phyloP scores from a whole-genome alignment of 192 early-diverging fungal species.

The Backusella parvicylindrica region DNA sequence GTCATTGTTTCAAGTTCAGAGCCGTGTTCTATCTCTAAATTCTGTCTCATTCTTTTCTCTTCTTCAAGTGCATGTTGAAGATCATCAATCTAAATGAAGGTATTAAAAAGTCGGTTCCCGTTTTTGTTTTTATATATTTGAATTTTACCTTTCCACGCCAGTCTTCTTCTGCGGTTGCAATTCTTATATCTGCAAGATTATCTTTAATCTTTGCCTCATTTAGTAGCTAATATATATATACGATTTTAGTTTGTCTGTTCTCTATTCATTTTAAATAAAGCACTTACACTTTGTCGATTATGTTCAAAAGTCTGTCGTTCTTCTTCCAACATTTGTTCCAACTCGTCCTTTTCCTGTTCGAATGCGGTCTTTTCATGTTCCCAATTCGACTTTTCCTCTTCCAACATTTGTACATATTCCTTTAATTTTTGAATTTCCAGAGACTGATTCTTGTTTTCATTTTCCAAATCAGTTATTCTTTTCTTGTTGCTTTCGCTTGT shows the following conservation, averaged over 20 bases:
- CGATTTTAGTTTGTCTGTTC: not conserved
- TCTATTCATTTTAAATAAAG: not conserved
- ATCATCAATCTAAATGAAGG: not conserved
- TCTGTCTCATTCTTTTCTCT: not conserved
- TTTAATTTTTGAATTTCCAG: constrained; percentile 2
- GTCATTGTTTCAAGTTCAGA: not conserved
- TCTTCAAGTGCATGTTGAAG: not conserved
- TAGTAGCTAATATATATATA: constrained; percentile 27
- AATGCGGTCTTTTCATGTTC: not conserved
- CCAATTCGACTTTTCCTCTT: not conserved
- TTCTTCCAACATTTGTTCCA: constrained; percentile 28
- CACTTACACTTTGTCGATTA: constrained; percentile 29
- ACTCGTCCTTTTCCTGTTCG: constrained; percentile 15
- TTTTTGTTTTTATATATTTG: not conserved
- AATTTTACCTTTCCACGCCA: constrained; percentile 18
- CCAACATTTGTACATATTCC: not conserved
- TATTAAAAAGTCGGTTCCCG: not conserved
- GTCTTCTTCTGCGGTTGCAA: constrained; percentile 30
- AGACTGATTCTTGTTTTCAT: not conserved
- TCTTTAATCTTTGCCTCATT: constrained; percentile 34
- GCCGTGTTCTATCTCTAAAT: not conserved
- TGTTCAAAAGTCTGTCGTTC: constrained; percentile 29
- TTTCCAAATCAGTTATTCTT: not conserved
- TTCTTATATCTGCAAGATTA: constrained; percentile 32
- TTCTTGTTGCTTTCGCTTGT: not conserved